Percentiles rank a stretch among this genome's conserved stretches.
Evolutionary conservation across 371 early-diverging fungal species (phyloP).

Genomic region (Mortierella polycephala): DNA sequence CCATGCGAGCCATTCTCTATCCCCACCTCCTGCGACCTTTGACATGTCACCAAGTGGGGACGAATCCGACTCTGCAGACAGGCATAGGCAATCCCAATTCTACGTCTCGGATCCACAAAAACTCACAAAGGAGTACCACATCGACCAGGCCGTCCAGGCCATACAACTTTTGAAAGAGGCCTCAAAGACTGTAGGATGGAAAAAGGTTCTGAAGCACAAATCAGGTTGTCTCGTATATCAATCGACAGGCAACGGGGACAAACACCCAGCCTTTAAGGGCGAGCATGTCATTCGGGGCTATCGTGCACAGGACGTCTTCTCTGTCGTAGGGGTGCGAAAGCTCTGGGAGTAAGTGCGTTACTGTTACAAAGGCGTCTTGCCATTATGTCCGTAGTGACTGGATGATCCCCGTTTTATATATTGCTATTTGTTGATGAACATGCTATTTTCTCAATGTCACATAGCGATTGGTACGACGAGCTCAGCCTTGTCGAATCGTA

Average conservation of each 20-base stretch:
- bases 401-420: neutral
- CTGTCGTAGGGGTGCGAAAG: conserved; percentile 75
- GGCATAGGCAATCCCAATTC: conserved; percentile 28
- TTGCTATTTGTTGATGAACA: neutral
- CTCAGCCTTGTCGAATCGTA: conserved; percentile 53
- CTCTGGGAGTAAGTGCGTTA: conserved; percentile 63
- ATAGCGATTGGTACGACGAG: conserved; percentile 56
- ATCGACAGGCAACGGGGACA: conserved; percentile 59
- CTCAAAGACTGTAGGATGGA: conserved; percentile 61
- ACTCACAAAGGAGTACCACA: conserved; percentile 45
- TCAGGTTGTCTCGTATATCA: conserved; percentile 72
- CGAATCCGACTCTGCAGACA: conserved; percentile 35
- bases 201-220: conserved; percentile 74
- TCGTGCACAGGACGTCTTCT: conserved; percentile 73
- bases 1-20: conserved; percentile 2
- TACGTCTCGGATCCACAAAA: conserved; percentile 36
- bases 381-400: too few relatives aligned
- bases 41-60: conserved; percentile 33
- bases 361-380: too few relatives aligned
- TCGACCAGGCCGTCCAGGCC: conserved; percentile 48
- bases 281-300: conserved; percentile 72
- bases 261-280: conserved; percentile 69
- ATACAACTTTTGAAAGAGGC: conserved; percentile 48
- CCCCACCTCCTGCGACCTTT: neutral
- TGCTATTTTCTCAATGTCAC: neutral